Conservation (phyloP, 345 rosid genomes). For the Lepidium aucheri region DNA sequence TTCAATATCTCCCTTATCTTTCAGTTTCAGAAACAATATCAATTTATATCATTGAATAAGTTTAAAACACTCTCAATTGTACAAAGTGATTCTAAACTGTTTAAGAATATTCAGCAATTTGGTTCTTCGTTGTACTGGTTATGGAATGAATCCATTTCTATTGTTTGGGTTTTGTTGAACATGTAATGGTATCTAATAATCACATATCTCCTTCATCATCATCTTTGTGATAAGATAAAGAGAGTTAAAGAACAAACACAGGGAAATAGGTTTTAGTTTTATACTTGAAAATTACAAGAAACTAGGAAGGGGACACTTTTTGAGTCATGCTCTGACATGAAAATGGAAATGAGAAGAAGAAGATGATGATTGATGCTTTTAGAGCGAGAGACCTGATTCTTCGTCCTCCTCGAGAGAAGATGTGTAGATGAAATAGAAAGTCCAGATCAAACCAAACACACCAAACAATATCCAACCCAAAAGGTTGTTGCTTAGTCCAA, state of each 20-base stretch:
- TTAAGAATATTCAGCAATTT: neutral
- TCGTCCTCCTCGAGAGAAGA: slow-evolving; percentile 65
- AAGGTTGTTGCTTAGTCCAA: slow-evolving; percentile 92
- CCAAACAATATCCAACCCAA: slow-evolving; percentile 88
- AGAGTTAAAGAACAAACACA: neutral
- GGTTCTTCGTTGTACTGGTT: neutral
- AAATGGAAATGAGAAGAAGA: neutral
- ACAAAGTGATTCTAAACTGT: neutral
- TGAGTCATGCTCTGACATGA: slow-evolving; percentile 19
- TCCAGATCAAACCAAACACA: slow-evolving; percentile 79
- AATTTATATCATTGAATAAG: neutral
- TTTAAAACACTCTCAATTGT: neutral
- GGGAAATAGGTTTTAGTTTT: slow-evolving; percentile 8
- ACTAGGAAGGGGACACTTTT: slow-evolving; percentile 1
- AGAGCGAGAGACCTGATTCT: slow-evolving; percentile 90
- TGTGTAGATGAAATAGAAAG: slow-evolving; percentile 64
- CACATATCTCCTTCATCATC: neutral
- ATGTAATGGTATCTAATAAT: neutral
- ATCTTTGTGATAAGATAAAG: neutral
- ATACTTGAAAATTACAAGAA: slow-evolving; percentile 19
- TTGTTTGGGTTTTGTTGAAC: neutral
- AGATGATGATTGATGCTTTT: neutral
- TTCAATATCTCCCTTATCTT: neutral
- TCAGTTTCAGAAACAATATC: neutral
- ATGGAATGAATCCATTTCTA: neutral